Base-by-base conservation (phyloP, 1,284 basidiomycete species). In the Moesziomyces sp. region DNA sequence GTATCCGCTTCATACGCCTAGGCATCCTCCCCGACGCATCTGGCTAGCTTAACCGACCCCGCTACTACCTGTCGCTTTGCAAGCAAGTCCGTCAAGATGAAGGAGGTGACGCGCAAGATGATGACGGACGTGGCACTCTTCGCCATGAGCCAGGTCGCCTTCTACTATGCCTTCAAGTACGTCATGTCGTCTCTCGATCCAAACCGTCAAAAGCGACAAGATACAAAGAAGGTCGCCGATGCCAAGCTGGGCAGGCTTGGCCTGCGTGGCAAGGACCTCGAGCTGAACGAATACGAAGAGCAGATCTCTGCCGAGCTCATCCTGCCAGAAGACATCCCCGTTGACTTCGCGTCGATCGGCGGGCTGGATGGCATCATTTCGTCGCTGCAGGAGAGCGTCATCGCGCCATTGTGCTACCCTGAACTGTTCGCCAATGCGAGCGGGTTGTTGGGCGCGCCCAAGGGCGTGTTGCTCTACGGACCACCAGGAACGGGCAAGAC, bases 351-450 rank as follows among this genome's bases (percentile, higher is more conserved):
- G 51, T 89, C 83, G 87, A 91, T 99, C 63, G 97, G 96, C n/a
- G 97, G 97, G 7, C 88, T 99, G 26, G 97, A 99, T 53, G 87
- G 90, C 40, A 97, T 98, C 79, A 92, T 99, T 69, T 88, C 90
- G 23, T 93, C 91, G 35, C 88, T 99, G 56, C 90, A 93, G 58
- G 96, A 99, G 87, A 94, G 94, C 64, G 91, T 99, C 69, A 98
- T 99, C 81, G 97, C 94, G 82, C 97, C 96, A 2, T 89, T 99
- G 46, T 91, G 93, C 67, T 97, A 93, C 79, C 97, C 97, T 2
- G 88, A 92, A 69, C 88, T 99, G 58, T 97, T 98, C 87, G 87
- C 88, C 79, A 68, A 81, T 10, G 87, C 91, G 0, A 80, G 73
- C 43, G 79, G 89, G 87, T 78, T 89, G 9, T 85, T 88, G 47